Base-by-base conservation (phyloP, 2,329 filamentous ascomycete genomes). In the Fusarium miscanthi region DNA sequence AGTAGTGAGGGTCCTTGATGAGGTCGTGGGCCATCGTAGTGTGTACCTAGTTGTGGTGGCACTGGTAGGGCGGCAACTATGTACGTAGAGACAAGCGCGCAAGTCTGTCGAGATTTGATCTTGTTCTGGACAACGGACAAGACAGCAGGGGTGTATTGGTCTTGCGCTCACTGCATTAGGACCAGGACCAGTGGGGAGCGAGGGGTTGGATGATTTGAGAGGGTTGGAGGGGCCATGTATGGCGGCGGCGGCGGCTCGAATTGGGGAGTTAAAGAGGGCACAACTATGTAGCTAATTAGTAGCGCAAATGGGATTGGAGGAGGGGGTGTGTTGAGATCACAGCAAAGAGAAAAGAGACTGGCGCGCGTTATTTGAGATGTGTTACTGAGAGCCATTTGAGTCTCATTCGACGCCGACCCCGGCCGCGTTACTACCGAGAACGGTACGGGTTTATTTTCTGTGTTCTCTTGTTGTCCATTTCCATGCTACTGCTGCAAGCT, bases 1-100 rank as follows among this genome's bases (percentile, higher is more conserved):
- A 80, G 79, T 79, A 76, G 70, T 75, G 78, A 80, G 79, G 78
- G 79, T 80, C 80, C 73, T 69, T 75, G 68, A 75, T 73, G 69
- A 74, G 66, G 66, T 66, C 61, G 61, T 66, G 70, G 66, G 68
- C 61, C 73, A 75, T 73, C 64, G 58, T 60, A 72, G 63, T 63
- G 71, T 69, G 70, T 74, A 74, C 70, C 70, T 73, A 73, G 70
- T 57, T 62, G 69, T 76, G 59, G 70, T 75, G 71, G 70, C 67
- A 76, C 73, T 78, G 73, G 76, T 71, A 73, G 76, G 61, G 74
- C 72, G 72, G 68, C 73, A 70, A 69, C 74, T 76, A 73, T 59
- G 61, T 58, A 73, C 59, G 61, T 70, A 74, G 66, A 75, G 66
- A 78, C 76, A 78, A 77, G 72, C 74, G 76, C 72, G 76, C 76